Evolutionary conservation across 2,329 filamentous ascomycete species (phyloP).

Genomic region (Neonectria sp.): DNA sequence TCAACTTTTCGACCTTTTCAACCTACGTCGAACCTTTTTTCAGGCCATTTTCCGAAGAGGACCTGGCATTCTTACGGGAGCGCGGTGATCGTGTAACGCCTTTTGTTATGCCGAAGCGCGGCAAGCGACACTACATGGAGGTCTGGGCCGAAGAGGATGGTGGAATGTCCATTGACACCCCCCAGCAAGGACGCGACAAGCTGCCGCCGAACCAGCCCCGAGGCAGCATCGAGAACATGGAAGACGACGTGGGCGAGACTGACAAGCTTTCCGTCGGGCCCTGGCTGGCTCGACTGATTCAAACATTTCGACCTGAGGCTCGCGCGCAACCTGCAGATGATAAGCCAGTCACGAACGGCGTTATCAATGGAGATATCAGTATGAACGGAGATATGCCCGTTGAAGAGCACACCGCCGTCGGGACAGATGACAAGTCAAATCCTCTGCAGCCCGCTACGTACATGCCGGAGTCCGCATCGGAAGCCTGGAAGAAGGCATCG

Average conservation of each 20-base stretch:
- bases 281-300: constrained; percentile 84
- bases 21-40: constrained; percentile 94
- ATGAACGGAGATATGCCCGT: constrained; percentile 65
- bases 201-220: constrained; percentile 86
- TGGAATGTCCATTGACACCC: constrained; percentile 79
- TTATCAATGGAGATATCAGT: constrained; percentile 68
- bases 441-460: constrained; percentile 78
- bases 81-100: constrained; percentile 86
- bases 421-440: constrained; percentile 55
- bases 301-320: constrained; percentile 84
- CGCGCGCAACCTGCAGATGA: constrained; percentile 71
- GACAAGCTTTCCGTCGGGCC: constrained; percentile 93
- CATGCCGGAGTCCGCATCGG: constrained; percentile 83
- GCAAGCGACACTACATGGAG: constrained; percentile 88
- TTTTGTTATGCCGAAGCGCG: constrained; percentile 88
- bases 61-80: constrained; percentile 92
- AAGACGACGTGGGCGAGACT: constrained; percentile 88
- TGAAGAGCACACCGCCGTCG: constrained; percentile 53
- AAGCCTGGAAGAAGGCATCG: constrained; percentile 83
- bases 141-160: constrained; percentile 97
- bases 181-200: constrained; percentile 73
- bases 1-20: constrained; percentile 94
- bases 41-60: constrained; percentile 90
- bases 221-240: constrained; percentile 88
- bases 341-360: constrained; percentile 67